Percentiles rank a stretch among this genome's conserved stretches.
Conservation (phyloP, 257 asterid species). For the Salvia rosmarinus region DNA sequence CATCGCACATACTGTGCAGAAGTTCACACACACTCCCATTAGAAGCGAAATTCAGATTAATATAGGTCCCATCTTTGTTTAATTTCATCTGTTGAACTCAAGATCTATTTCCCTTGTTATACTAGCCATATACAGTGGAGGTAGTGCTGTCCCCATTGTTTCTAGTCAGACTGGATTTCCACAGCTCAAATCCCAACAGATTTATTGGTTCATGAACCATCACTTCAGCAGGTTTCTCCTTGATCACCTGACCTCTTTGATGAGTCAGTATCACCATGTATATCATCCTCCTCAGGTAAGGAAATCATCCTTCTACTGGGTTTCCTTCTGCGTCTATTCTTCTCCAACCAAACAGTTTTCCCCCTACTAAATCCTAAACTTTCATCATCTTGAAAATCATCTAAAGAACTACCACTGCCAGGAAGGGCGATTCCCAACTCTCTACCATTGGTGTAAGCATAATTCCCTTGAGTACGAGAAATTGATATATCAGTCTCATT, state of each 20-base stretch:
- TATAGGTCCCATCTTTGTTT: constrained; percentile 35
- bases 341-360: constrained; percentile 50
- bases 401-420: constrained; percentile 34
- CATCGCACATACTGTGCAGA: constrained; percentile 27
- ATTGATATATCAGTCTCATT: constrained; percentile 44
- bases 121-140: neutral
- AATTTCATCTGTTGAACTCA: constrained; percentile 31
- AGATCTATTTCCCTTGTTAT: constrained; percentile 30
- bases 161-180: constrained; percentile 27
- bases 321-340: constrained; percentile 50
- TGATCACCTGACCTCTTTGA: constrained; percentile 45
- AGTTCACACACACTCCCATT: constrained; percentile 49
- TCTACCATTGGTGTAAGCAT: constrained; percentile 31
- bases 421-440: constrained; percentile 37
- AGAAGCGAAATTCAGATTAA: constrained; percentile 45
- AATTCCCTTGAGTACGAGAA: constrained; percentile 40
- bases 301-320: constrained; percentile 65
- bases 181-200: constrained; percentile 31
- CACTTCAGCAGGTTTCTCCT: constrained; percentile 41
- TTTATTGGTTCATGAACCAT: constrained; percentile 32
- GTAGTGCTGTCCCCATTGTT: constrained; percentile 22
- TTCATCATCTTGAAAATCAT: constrained; percentile 38
- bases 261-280: constrained; percentile 40
- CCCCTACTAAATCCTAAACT: constrained; percentile 35
- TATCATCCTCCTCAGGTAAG: constrained; percentile 61